Conservation (phyloP, 2,329 filamentous ascomycete species). For the Sporothrix curviconia region DNA sequence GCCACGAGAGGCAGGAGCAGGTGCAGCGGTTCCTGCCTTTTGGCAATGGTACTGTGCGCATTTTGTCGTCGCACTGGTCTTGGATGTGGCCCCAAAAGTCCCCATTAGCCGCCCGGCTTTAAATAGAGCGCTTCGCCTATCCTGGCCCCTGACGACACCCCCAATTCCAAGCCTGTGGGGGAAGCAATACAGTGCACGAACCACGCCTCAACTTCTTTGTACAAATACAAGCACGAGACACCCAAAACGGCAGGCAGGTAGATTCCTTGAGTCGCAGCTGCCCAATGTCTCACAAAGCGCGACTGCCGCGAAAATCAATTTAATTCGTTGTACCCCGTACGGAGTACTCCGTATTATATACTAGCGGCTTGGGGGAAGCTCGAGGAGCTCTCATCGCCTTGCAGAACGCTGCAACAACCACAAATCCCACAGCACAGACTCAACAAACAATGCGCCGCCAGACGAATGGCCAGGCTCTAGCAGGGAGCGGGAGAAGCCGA, state of each 20-base stretch:
- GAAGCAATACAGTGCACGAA: too few species aligned
- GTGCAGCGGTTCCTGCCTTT: too few species aligned
- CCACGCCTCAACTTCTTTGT: not conserved
- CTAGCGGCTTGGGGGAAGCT: too few species aligned
- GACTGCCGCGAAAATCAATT: too few species aligned
- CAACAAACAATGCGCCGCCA: too few species aligned
- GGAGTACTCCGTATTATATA: too few species aligned
- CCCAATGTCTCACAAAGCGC: constrained; percentile 6
- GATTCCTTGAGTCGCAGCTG: not conserved
- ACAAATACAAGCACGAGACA: not conserved
- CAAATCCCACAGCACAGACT: not conserved
- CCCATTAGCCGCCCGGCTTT: constrained; percentile 10
- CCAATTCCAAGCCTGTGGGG: too few species aligned
- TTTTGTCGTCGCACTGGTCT: not conserved
- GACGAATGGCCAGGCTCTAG: too few species aligned
- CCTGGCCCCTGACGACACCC: not conserved
- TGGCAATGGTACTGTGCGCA: not conserved
- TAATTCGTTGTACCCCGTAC: too few species aligned
- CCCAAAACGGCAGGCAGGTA: constrained; percentile 2
- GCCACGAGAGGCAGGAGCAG: not conserved
- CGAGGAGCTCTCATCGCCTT: not conserved
- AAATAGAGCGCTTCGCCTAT: constrained; percentile 2
- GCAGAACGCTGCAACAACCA: not conserved
- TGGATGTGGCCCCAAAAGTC: not conserved
- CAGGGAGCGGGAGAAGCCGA: not conserved